These are phyloP conservation scores for Lineolata rhizophorae DNA, from an alignment of 495 filamentous ascomycete species.

Conservation along the genomic window DNA sequence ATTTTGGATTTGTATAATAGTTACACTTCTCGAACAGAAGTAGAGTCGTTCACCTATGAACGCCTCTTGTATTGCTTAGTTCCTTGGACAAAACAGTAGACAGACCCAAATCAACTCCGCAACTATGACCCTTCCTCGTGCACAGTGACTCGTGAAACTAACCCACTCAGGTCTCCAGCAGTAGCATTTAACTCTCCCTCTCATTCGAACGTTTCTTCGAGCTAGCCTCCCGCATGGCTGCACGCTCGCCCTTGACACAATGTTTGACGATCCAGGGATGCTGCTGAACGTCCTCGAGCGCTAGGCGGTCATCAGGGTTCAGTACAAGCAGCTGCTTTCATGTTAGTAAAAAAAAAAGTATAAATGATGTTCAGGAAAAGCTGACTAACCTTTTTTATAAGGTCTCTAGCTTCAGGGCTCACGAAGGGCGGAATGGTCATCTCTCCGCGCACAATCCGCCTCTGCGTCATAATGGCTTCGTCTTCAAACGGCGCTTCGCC, in stretches of 20 bases:
- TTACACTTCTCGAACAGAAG: too few relatives aligned
- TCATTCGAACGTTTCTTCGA: too few relatives aligned
- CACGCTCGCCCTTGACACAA: slow-evolving; percentile 58
- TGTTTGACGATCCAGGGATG: slow-evolving; percentile 98
- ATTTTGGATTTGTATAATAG: too few relatives aligned
- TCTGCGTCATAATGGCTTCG: slow-evolving; percentile 81
- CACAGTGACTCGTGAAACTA: too few relatives aligned
- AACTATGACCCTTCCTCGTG: too few relatives aligned
- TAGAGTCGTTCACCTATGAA: too few relatives aligned
- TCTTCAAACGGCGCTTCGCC: slow-evolving; percentile 96
- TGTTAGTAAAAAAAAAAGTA: neutral
- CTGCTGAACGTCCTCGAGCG: slow-evolving; percentile 67
- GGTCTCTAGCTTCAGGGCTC: slow-evolving; percentile 70
- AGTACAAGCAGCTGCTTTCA: slow-evolving; percentile 58
- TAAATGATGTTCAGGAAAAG: too few relatives aligned
- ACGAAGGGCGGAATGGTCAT: slow-evolving; percentile 85
- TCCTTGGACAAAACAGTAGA: too few relatives aligned
- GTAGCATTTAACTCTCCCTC: too few relatives aligned
- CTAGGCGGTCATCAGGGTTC: slow-evolving; percentile 81
- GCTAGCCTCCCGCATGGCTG: slow-evolving; percentile 7
- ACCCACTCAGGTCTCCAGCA: too few relatives aligned
- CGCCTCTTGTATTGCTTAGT: too few relatives aligned
- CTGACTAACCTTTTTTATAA: slow-evolving; percentile 71
- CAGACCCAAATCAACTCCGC: too few relatives aligned
- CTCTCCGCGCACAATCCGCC: slow-evolving; percentile 70